Base-by-base conservation (phyloP, 352 stramenopile genomes). In the Globisporangium camurandrum region DNA sequence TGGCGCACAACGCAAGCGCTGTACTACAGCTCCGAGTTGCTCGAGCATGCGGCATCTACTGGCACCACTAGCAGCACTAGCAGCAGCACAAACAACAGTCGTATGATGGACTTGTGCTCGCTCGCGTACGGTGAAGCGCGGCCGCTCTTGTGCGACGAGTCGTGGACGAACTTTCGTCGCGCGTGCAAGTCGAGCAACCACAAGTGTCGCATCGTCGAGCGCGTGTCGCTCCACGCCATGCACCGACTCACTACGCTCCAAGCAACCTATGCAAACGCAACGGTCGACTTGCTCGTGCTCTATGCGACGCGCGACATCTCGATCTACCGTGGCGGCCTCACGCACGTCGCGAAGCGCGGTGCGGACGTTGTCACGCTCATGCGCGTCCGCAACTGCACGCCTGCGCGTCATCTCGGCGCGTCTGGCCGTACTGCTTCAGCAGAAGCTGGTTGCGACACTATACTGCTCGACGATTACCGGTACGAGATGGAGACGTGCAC, bases 141-240 rank as follows among this genome's bases (percentile, higher is more conserved):
- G 12, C 51, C 51, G 44, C 48, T 44, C 46, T 59, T 53, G n/a
- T 59, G 52, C 23, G 22, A 52, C n/a, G 44, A 59, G 9, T 27
- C 41, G 1, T 59, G 52, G 52, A 37, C 46, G 20, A 41, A 16
- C 1, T 53, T 53, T 14, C 26, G 37, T 8, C 28, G 38, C 8
- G 41, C 52, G 7, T 53, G 43, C 34, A 27, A 34, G 2, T 17
- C 0, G 4, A 5, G 17, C 7, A 27, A 48, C n/a, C 27, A 8
- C 2, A 37, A 38, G 19, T 59, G 52, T 20, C n/a, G 7, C 3
- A 27, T 28, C 0, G 44, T 53, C 0, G 52, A 20, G 4, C 44
- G 23, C 19, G n/a, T 49, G 3, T 53, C 37, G 0, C 5, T 28
- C 1, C 44, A 59, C 22, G 16, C 30, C 1, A 17, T 20, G 2